Base-by-base conservation (phyloP, 306 rosid genomes). In the Pyrus pyrifolia region DNA sequence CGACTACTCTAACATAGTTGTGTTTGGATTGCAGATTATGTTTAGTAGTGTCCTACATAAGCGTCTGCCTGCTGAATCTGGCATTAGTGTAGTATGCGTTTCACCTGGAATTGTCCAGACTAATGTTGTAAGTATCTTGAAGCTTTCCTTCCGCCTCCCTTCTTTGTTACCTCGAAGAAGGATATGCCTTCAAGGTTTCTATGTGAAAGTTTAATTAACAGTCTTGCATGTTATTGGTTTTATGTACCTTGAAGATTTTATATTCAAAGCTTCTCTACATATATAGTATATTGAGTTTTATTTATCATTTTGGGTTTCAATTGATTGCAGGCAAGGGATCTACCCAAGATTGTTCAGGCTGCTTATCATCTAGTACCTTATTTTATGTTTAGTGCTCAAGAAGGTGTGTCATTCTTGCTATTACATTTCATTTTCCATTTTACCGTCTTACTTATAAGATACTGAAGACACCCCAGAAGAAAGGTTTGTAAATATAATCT, bases 71-170 rank as follows among this genome's bases (percentile, higher is more conserved):
- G 87, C 92, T 44, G 99, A 95, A 87, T 71, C 97, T 79, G 96
- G 96, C 79, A 61, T 91, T 80, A 85, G 82, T 75, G 92, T 89
- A 27, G 68, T 85, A 66, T 95, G 99, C 72, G 99, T 89, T 30
- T 95, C 99, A 17, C 99, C 99, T 74, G 99, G 99, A 81, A 79
- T 95, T 81, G 99, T 95, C 78, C 97, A 89, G 9, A 95, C 97
- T 71, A 95, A 95, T 83, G 99, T 95, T 69, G 99, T 92, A 85
- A 88, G 97, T 89, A 68, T 76, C 78, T 68, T 59, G 57, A 80
- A 21, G 70, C 61, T 25, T n/a, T 63, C 71, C 40, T 12, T 14
- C 68, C 42, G 35, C 68, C 13, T 30, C 40, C 68, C 17, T 8
- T 33, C 25, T 5, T 45, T 8, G 4, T 67, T 77, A 44, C 19